phyloP scores from a whole-genome alignment of 1,284 basidiomycete genomes.

The Wolfiporia cocos region DNA sequence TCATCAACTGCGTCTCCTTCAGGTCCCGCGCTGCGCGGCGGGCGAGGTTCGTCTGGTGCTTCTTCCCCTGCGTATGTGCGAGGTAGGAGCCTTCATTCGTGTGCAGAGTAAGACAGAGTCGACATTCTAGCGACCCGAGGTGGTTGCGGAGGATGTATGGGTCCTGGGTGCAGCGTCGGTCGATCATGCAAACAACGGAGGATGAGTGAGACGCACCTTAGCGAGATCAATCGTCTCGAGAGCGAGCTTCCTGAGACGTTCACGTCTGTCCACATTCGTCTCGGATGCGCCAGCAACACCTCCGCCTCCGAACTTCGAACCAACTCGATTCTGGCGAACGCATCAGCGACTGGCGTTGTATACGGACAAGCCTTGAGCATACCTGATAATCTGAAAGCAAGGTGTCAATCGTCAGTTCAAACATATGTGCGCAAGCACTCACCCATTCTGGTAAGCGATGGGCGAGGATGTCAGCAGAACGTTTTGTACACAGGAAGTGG shows the following conservation, averaged over 20 bases:
- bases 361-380: slow-evolving; percentile 2
- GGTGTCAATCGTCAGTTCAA: neutral
- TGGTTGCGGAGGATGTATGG: slow-evolving; percentile 99
- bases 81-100: slow-evolving; percentile 99
- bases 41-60: slow-evolving; percentile 98
- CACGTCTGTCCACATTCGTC: slow-evolving; percentile 92
- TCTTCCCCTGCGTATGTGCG: slow-evolving; percentile 99
- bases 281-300: slow-evolving; percentile 92
- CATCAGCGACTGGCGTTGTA: neutral
- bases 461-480: neutral
- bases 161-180: slow-evolving; percentile 49
- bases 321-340: slow-evolving; percentile 75
- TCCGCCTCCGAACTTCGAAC: slow-evolving; percentile 93
- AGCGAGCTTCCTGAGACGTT: slow-evolving; percentile 92
- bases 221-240: slow-evolving; percentile 95
- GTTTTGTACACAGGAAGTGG: neutral
- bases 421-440: neutral
- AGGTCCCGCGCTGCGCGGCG: slow-evolving; percentile 93
- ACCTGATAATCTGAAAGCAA: slow-evolving; percentile 41
- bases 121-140: slow-evolving; percentile 95
- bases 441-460: neutral
- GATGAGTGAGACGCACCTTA: slow-evolving; percentile 48
- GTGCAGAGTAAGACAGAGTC: slow-evolving; percentile 95
- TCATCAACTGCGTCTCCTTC: slow-evolving; percentile 86
- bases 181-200: neutral